phyloP scores from a whole-genome alignment of 176 grass and related monocot species.

The Carex pumila region DNA sequence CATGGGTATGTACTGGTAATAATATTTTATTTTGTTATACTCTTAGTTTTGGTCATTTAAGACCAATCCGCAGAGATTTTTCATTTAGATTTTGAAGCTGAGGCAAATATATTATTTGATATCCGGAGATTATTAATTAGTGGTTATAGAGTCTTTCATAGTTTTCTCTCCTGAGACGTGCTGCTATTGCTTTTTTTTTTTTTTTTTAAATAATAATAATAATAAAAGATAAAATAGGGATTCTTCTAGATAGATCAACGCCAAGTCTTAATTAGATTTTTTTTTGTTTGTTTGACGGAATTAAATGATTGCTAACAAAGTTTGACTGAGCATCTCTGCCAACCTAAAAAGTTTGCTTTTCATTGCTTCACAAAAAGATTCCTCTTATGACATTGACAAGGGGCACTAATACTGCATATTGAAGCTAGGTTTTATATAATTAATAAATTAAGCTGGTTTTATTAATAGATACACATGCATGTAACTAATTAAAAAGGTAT shows the following conservation, averaged over 20 bases:
- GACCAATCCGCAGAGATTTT: too few relatives aligned
- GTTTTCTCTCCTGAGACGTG: too few relatives aligned
- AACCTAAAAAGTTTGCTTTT: neutral
- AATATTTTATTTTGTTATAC: too few relatives aligned
- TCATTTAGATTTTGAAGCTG: too few relatives aligned
- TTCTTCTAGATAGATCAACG: neutral
- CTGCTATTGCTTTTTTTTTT: too few relatives aligned
- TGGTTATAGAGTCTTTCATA: too few relatives aligned
- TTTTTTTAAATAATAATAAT: too few relatives aligned
- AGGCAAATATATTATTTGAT: too few relatives aligned
- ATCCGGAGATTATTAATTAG: too few relatives aligned
- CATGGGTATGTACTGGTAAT: too few relatives aligned
- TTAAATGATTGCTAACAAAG: neutral
- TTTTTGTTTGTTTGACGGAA: neutral
- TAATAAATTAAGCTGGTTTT: too few relatives aligned
- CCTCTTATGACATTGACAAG: neutral
- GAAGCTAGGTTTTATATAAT: neutral
- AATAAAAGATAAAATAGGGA: neutral
- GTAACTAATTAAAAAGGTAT: neutral
- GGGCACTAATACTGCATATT: neutral
- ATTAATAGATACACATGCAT: neutral
- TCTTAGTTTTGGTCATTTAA: too few relatives aligned
- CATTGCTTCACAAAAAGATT: neutral
- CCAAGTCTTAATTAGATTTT: neutral
- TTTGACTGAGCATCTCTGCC: conserved; percentile 18